These are phyloP conservation scores for Pyricularia sp. DNA, from an alignment of 2,329 filamentous ascomycete genomes.

Conservation along the genomic window DNA sequence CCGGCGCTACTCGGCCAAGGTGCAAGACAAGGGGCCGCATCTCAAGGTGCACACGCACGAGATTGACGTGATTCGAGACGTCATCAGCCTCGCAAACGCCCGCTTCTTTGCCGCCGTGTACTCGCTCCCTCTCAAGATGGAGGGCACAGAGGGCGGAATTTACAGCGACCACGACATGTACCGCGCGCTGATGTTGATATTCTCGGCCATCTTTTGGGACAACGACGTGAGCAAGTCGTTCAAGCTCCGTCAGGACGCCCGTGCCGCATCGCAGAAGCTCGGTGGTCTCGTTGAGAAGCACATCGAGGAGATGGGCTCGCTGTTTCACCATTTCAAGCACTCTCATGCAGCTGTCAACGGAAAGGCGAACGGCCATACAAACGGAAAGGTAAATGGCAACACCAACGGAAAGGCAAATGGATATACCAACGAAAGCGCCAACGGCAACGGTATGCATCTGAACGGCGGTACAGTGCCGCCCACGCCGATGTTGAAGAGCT, in stretches of 20 bases:
- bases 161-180: conserved; percentile 29
- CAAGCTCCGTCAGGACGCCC: neutral
- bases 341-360: neutral
- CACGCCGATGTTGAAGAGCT: conserved; percentile 36
- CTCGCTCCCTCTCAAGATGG: conserved; percentile 48
- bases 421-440: neutral
- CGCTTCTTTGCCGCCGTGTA: conserved; percentile 46
- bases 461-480: neutral
- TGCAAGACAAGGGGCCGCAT: neutral
- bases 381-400: neutral
- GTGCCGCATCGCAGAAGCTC: neutral
- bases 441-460: neutral
- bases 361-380: neutral
- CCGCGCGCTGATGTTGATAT: conserved; percentile 28
- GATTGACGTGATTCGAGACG: conserved; percentile 36
- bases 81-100: conserved; percentile 50
- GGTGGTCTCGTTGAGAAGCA: neutral
- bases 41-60: conserved; percentile 21
- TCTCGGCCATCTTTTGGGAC: conserved; percentile 3
- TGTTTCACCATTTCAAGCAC: neutral
- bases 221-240: neutral
- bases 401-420: neutral
- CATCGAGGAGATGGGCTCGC: neutral
- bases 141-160: neutral
- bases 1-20: neutral